Percentiles rank a stretch among this genome's conserved stretches.
Evolutionary conservation across 805 yeast species (phyloP).

Genomic region (Millerago galiae): DNA sequence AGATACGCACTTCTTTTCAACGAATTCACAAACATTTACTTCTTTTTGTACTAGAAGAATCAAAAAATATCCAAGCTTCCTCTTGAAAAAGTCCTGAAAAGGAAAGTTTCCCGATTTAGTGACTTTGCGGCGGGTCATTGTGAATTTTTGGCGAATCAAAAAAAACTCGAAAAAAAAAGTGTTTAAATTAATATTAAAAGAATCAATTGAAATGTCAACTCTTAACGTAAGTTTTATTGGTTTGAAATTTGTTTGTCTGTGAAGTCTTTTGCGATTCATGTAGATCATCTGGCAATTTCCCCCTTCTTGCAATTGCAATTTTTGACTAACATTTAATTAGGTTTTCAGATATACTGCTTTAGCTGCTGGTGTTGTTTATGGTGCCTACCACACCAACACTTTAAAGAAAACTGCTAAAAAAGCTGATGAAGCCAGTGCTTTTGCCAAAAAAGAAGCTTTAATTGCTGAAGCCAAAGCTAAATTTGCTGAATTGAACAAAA

Average conservation of each 20-base stretch:
- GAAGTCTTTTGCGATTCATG: not conserved
- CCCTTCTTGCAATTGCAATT: not conserved
- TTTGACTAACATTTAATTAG: slow-evolving; percentile 28
- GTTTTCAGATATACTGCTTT: slow-evolving; percentile 91
- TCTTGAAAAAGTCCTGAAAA: not conserved
- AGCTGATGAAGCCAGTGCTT: slow-evolving; percentile 52
- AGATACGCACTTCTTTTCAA: slow-evolving; percentile 22
- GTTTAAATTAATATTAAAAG: not conserved
- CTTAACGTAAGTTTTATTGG: slow-evolving; percentile 43
- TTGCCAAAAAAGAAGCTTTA: slow-evolving; percentile 61
- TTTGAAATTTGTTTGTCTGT: too few relatives aligned
- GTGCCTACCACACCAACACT: slow-evolving; percentile 75
- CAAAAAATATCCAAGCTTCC: not conserved
- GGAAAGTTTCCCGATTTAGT: slow-evolving; percentile 1
- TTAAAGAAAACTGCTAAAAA: slow-evolving; percentile 55
- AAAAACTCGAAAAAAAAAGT: slow-evolving; percentile 3
- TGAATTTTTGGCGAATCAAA: slow-evolving; percentile 7
- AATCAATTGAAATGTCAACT: slow-evolving; percentile 35
- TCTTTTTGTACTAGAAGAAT: not conserved
- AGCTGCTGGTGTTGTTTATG: slow-evolving; percentile 83
- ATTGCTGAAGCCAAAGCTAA: slow-evolving; percentile 86
- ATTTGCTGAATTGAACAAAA: slow-evolving; percentile 60
- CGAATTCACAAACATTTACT: slow-evolving; percentile 12
- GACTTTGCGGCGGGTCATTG: not conserved
- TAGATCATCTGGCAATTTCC: too few relatives aligned